Base-by-base conservation (phyloP, 2,329 filamentous ascomycete species). In the Ceratocystis destructans region DNA sequence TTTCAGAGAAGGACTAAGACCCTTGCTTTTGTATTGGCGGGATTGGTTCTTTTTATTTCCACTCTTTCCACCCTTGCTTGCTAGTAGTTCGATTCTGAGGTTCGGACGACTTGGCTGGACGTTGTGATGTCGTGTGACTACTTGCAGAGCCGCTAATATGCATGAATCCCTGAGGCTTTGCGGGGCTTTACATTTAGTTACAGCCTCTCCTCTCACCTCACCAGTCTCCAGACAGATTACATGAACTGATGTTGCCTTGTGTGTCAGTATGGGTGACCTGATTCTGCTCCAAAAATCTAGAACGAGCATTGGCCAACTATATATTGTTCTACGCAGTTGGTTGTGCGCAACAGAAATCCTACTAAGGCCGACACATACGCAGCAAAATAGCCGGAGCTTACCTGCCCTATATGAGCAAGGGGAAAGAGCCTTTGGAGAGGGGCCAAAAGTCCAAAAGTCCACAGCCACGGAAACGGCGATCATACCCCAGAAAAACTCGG, bases 401-500 rank as follows among this genome's bases (percentile, higher is more conserved):
- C 37, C 12, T 41, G 8, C 37, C 3, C 10, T 41, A 41, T 41
- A 41, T 0, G 3, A 41, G 37, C 12, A 50, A 50, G 46, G 48
- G 48, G 48, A 25, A 25, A 15, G 12, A 53, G 20, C 12, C 50
- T 15, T 2, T 4, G 20, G 20, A 5, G 12, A 20, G 46, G 5
- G 41, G 3, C 53, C 28, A 59, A 37, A 59, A 50, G 46, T 20
- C 46, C 46, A 50, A n/a, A 50, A 59, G 53, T 59, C 28, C 28
- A 59, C 53, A 59, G 15, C n/a, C 53, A 59, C 53, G 28, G 53
- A 15, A 59, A 59, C n/a, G 53, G 53, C 53, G 53, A 59, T 59
- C 53, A 59, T 59, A 59, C 53, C 53, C 53, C 53, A 59, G 53
- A 59, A 33, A 31, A 59, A 59, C 1, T 20, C 17, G 15, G 28